Evolutionary conservation across 352 stramenopile genomes (phyloP), one percentile per base, ranked within the genome.

Genomic region (Globisporangium carolinianum): DNA sequence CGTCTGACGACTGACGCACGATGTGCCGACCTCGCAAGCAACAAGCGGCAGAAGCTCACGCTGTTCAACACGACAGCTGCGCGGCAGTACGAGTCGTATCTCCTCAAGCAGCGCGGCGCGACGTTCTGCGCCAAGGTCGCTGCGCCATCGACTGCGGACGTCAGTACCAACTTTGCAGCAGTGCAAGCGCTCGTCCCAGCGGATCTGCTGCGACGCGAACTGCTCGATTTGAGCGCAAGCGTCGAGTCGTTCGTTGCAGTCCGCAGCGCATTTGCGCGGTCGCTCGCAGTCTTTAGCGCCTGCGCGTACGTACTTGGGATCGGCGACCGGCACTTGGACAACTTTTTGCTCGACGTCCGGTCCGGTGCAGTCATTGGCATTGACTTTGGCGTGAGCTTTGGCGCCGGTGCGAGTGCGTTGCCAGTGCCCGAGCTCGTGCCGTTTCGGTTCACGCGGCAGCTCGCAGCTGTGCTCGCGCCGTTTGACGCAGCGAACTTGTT

Each of bases 311-410:
- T 97, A 14, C 51, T 97, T 4, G 90, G 90, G 18, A 97, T 97
- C 51, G 90, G 90, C 12, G 90, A 97, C 70, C 79, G 90, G 6
- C 90, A 97, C 51, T 52, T 97, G 51, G 90, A 97, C 56, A 97
- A 97, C 56, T 96, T 97, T 55, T 60, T 97, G 8, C 71, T 97
- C 1, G 84, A 96, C 57, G 65, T 85, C 43, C 58, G 57, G 6
- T 84, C 67, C n/a, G 87, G 84, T 1, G 68, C 68, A 18, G 71
- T 97, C 36, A 87, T 97, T 51, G 86, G 85, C 43, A 97, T 97
- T 41, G 90, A 97, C 60, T 97, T 97, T 64, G 90, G 90, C 12
- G 84, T 95, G 55, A 95, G 89, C 60, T 97, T 97, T 71, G 89
- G 90, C 15, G 85, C 83, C 12, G 79, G 84, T 3, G 85, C 85